These are phyloP conservation scores for Verticillium albo-atrum DNA, from an alignment of 2,329 filamentous ascomycete species.

Conservation along the genomic window DNA sequence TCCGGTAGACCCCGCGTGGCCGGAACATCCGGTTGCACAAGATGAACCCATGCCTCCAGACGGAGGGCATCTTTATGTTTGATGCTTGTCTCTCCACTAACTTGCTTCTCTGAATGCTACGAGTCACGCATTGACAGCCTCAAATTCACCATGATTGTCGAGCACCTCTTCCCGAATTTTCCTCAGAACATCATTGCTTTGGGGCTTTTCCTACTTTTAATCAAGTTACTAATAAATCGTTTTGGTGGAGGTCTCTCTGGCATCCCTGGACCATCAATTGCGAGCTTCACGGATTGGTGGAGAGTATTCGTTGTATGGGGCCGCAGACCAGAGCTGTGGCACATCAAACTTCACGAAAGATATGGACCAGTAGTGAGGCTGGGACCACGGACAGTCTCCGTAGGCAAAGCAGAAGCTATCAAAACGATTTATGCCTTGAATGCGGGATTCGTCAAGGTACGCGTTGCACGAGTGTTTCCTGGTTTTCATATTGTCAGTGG, in stretches of 20 bases:
- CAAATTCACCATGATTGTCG: conserved; percentile 1
- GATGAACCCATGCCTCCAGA: too few relatives aligned
- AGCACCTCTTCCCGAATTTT: not conserved
- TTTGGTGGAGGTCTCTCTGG: conserved; percentile 2
- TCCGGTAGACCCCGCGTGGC: not conserved
- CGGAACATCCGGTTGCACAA: not conserved
- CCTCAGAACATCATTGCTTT: not conserved
- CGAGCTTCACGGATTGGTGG: conserved; percentile 65
- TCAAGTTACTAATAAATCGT: conserved; percentile 1
- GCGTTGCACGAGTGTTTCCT: not conserved
- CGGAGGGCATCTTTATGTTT: too few relatives aligned
- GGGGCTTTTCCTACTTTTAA: not conserved
- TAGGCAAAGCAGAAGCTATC: conserved; percentile 67
- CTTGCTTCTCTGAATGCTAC: too few relatives aligned
- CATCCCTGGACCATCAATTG: conserved; percentile 62
- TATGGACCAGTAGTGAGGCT: conserved; percentile 71
- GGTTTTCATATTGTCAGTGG: not conserved
- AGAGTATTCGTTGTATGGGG: conserved; percentile 64
- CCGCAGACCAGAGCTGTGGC: conserved; percentile 61
- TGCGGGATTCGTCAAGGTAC: conserved; percentile 73
- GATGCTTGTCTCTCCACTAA: too few relatives aligned
- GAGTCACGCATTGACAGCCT: too few relatives aligned
- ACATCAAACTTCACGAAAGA: conserved; percentile 63
- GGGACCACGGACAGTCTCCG: conserved; percentile 70
- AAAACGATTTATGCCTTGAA: conserved; percentile 78